phyloP scores from a whole-genome alignment of 768 basidiomycete species.

The Tylopilus sp. region DNA sequence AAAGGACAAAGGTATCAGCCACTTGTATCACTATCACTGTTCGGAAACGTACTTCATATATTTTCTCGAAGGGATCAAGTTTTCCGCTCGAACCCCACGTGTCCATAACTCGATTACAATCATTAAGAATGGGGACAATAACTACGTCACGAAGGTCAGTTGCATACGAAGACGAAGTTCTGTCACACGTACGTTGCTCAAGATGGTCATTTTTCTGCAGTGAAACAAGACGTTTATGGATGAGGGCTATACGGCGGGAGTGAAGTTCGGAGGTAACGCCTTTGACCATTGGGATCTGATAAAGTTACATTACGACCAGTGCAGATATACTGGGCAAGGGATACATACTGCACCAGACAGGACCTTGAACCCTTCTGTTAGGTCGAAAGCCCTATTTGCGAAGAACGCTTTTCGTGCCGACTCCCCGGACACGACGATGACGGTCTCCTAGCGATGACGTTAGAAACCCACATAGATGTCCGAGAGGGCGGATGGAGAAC shows the following conservation, averaged over 20 bases:
- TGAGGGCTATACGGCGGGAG: constrained; percentile 54
- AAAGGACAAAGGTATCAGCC: background rate
- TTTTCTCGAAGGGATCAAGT: constrained; percentile 69
- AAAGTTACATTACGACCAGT: constrained; percentile 12
- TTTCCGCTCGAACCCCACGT: constrained; percentile 62
- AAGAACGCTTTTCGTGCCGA: constrained; percentile 67
- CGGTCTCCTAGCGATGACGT: constrained; percentile 51
- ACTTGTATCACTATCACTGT: background rate
- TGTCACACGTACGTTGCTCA: constrained; percentile 48
- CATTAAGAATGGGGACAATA: constrained; percentile 61
- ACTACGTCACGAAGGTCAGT: constrained; percentile 40
- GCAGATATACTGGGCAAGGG: constrained; percentile 7
- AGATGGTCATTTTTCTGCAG: constrained; percentile 63
- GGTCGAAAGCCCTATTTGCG: constrained; percentile 64
- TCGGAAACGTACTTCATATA: constrained; percentile 53
- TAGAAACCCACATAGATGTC: constrained; percentile 13
- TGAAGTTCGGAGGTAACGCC: constrained; percentile 74
- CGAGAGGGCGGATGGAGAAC: constrained; percentile 27
- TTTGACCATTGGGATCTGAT: constrained; percentile 70
- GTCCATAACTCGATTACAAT: constrained; percentile 58
- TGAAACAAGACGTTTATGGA: constrained; percentile 67
- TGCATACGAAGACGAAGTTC: background rate
- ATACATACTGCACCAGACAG: constrained; percentile 70
- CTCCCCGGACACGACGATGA: constrained; percentile 76
- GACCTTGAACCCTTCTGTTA: constrained; percentile 77